Conservation (phyloP, 179 eudicot species). For the Spinacia oleracea region DNA sequence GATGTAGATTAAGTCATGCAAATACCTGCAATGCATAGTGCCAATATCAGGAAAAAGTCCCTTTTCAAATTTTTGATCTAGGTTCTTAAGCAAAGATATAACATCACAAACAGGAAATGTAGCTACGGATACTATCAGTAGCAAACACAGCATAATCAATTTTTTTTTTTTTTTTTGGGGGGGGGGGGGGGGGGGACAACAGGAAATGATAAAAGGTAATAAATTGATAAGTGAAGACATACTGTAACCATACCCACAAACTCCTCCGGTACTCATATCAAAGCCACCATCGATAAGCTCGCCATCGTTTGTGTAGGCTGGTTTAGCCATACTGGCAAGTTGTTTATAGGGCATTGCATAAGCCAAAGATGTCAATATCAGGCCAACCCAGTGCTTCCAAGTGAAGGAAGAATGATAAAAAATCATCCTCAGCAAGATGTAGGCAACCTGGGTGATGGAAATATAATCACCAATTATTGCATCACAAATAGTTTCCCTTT, state of each 20-base stretch:
- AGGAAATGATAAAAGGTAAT: not conserved
- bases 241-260: constrained; percentile 66
- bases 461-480: constrained; percentile 9
- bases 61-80: not conserved
- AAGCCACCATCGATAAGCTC: constrained; percentile 91
- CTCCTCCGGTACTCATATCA: constrained; percentile 87
- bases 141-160: not conserved
- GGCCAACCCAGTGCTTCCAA: constrained; percentile 78
- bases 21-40: constrained; percentile 56
- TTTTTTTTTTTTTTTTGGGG: not conserved
- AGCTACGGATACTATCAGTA: not conserved
- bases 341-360: constrained; percentile 71
- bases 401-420: constrained; percentile 59
- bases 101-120: not conserved
- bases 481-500: not conserved
- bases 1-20: constrained; percentile 86
- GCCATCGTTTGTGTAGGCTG: constrained; percentile 59
- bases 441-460: constrained; percentile 46
- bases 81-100: not conserved
- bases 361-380: constrained; percentile 62
- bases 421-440: constrained; percentile 62
- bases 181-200: not conserved
- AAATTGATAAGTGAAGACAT: constrained; percentile 1
- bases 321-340: constrained; percentile 83
- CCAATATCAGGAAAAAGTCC: not conserved